Conservation (phyloP, 2,329 filamentous ascomycete genomes). For the Colletotrichum sp. region DNA sequence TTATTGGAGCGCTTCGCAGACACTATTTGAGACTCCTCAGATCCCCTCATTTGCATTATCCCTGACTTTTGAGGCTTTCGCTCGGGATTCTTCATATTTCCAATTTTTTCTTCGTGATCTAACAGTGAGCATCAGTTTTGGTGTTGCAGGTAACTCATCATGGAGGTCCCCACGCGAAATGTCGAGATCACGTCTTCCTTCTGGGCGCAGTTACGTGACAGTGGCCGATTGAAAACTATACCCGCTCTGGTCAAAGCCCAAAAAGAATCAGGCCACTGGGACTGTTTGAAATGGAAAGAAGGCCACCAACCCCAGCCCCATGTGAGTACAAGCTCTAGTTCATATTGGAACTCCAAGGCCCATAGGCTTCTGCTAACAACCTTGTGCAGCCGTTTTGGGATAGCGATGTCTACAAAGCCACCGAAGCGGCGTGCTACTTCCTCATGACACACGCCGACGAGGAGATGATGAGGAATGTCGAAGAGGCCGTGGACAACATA, state of each 20-base stretch:
- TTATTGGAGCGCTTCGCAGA: neutral
- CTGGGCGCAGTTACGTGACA: neutral
- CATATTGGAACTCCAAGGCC: neutral
- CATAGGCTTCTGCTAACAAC: neutral
- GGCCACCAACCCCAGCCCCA: neutral
- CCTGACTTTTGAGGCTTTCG: neutral
- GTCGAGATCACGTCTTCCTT: neutral
- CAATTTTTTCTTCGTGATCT: neutral
- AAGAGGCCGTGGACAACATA: conserved; percentile 5
- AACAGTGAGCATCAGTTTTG: neutral
- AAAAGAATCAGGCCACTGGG: conserved; percentile 1
- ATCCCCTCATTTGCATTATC: neutral
- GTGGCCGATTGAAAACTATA: neutral
- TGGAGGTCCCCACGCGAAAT: neutral
- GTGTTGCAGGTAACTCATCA: neutral
- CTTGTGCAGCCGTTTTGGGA: neutral
- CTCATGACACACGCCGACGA: neutral
- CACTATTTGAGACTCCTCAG: neutral
- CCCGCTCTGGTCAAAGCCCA: neutral
- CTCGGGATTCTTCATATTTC: neutral
- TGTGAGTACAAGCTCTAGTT: neutral
- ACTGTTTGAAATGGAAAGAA: neutral
- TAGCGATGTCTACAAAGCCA: conserved; percentile 5
- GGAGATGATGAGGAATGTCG: neutral
- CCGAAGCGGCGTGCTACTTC: conserved; percentile 3